Evolutionary conservation across 2,329 filamentous ascomycete species (phyloP).

Genomic region (Aureobasidium sp.): DNA sequence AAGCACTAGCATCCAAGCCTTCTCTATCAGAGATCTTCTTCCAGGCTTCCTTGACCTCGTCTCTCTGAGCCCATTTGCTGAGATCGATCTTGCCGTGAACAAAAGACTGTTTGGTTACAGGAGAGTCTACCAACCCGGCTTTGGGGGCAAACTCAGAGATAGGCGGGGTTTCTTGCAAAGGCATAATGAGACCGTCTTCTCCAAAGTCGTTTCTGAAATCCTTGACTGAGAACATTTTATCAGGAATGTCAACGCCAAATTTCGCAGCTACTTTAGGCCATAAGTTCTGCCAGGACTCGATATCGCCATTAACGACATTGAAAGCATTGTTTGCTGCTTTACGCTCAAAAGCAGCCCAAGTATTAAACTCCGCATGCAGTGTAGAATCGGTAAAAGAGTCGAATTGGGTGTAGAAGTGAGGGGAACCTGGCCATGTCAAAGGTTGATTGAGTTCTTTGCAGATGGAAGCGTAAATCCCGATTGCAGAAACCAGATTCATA

Average conservation of each 20-base stretch:
- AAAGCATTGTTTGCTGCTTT: conserved; percentile 32
- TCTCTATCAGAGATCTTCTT: conserved; percentile 25
- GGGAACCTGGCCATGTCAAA: conserved; percentile 23
- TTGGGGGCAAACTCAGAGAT: neutral
- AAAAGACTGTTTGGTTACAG: conserved; percentile 21
- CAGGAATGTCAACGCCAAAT: conserved; percentile 27
- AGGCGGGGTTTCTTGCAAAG: neutral
- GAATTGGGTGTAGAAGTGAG: conserved; percentile 23
- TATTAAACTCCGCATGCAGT: conserved; percentile 24
- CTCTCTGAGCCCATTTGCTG: conserved; percentile 32
- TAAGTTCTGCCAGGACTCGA: conserved; percentile 33
- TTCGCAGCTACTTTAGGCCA: conserved; percentile 32
- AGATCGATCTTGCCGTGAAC: conserved; percentile 32
- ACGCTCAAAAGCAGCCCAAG: conserved; percentile 26
- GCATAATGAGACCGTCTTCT: neutral
- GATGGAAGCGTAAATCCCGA: conserved; percentile 24
- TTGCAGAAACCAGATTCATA: conserved; percentile 26
- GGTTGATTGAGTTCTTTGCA: conserved; percentile 21
- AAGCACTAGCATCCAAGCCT: conserved; percentile 24
- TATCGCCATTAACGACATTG: conserved; percentile 36
- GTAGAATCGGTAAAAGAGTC: conserved; percentile 22
- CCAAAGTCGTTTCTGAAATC: neutral
- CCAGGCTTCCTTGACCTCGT: conserved; percentile 34
- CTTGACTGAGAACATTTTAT: conserved; percentile 5
- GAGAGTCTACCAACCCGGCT: neutral